phyloP scores from a whole-genome alignment of 2,329 filamentous ascomycete species.

The Fusarium bactridioides region DNA sequence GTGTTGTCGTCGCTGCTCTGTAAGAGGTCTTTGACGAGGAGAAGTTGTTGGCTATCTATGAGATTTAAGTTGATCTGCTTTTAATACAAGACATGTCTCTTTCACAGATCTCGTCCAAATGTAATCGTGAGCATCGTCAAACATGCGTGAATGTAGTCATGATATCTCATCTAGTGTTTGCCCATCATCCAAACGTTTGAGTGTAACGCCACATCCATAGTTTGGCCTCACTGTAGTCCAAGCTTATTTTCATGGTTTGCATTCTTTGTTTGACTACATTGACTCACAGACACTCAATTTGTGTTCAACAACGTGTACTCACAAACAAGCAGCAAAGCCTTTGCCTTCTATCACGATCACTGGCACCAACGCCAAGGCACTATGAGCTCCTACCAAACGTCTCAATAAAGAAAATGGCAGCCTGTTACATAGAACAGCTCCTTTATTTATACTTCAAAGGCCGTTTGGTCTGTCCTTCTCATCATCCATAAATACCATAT shows the following conservation, averaged over 20 bases:
- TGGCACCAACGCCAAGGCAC: background rate
- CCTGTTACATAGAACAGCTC: too few relatives aligned
- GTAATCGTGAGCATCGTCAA: background rate
- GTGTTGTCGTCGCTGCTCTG: slow-evolving; percentile 42
- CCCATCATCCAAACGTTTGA: background rate
- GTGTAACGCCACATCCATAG: background rate
- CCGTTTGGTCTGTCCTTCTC: background rate
- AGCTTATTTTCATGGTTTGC: background rate
- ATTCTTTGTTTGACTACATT: background rate
- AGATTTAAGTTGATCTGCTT: slow-evolving; percentile 13
- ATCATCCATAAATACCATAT: background rate
- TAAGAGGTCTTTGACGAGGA: slow-evolving; percentile 22
- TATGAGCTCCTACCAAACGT: too few relatives aligned
- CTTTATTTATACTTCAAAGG: background rate
- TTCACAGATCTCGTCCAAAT: background rate
- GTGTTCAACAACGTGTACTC: background rate
- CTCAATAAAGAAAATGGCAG: too few relatives aligned
- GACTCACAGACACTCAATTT: background rate
- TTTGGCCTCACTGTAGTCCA: background rate
- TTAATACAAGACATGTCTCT: slow-evolving; percentile 16
- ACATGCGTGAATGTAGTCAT: background rate
- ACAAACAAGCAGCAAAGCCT: background rate
- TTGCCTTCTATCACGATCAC: background rate
- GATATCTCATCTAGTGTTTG: background rate
- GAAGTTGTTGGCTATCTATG: background rate